Evolutionary conservation across 371 early-diverging fungal species (phyloP).

Genomic region (Actinomortierella wolfii): DNA sequence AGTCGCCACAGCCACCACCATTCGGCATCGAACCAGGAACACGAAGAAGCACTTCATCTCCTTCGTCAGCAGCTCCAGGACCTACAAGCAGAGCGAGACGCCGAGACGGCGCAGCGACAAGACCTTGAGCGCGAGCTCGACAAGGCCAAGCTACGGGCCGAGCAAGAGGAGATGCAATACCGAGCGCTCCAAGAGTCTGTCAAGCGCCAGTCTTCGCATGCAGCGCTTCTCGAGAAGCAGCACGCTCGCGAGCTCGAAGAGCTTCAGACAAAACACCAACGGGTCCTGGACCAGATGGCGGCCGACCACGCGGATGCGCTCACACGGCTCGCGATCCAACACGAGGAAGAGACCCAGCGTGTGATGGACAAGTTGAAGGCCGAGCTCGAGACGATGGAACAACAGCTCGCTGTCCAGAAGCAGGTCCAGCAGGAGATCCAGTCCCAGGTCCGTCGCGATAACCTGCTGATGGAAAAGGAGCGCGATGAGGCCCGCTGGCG

Average conservation of each 20-base stretch:
- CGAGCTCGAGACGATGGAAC: too few species aligned
- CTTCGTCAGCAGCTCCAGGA: constrained; percentile 5
- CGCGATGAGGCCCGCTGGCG: too few species aligned
- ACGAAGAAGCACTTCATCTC: not conserved
- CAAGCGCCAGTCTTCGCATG: constrained; percentile 26
- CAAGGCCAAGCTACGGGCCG: constrained; percentile 6
- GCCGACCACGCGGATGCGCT: constrained; percentile 18
- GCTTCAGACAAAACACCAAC: constrained; percentile 16
- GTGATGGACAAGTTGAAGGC: too few species aligned
- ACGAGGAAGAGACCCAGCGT: constrained; percentile 5
- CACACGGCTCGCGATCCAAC: constrained; percentile 5
- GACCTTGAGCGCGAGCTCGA: constrained; percentile 13
- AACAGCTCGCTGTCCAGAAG: too few species aligned
- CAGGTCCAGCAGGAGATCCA: too few species aligned
- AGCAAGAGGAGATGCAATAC: constrained; percentile 34
- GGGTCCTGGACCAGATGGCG: constrained; percentile 9
- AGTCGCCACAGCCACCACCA: not conserved
- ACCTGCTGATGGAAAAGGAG: too few species aligned
- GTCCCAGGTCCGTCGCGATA: too few species aligned
- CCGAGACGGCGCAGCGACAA: not conserved
- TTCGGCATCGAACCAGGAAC: constrained; percentile 5
- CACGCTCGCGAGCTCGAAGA: constrained; percentile 19
- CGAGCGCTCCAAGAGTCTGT: constrained; percentile 31
- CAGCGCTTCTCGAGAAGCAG: constrained; percentile 25
- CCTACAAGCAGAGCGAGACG: constrained; percentile 4